Base-by-base conservation (phyloP, 768 basidiomycete species). In the Gymnopilus junonius region DNA sequence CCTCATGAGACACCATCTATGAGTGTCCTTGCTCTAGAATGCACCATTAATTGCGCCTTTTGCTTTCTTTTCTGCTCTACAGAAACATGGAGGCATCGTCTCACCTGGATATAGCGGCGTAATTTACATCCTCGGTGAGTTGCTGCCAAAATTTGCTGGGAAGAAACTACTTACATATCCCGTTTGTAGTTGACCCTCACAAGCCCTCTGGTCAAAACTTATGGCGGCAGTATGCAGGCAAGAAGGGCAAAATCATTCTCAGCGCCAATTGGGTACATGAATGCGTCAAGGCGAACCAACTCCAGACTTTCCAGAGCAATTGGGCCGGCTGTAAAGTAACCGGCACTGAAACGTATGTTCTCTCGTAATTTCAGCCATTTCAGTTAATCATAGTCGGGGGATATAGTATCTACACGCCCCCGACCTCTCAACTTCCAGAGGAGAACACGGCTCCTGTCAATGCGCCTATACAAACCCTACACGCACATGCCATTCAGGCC, bases 321-420 rank as follows among this genome's bases (percentile, higher is more conserved):
- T 95, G 90, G 86, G 92, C 89, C 11, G 90, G 86, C 25, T 94
- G 91, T 68, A 94, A 91, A 77, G 85, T 95, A 20, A 88, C 84
- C 20, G 93, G 92, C 23, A 81, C 79, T 17, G 92, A 94, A 75
- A 76, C 79, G 92, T 94, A 75, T 35, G 83, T 77, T n/a, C 10
- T 37, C 57, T 31, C 53, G 32, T 14, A 59, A 20, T 23, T 20
- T 39, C 34, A 31, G 43, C 55, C 42, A 29, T 29, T 20, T 34
- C 48, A 32, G n/a, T 37, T 65, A 14, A 45, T 54, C 31, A 59
- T 34, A 17, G 31, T 31, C 14, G 37, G 34, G n/a, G 8, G 14
- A 25, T 40, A 23, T 34, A 66, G 63, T 32, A 34, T 63, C 12
- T 59, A 64, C 31, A 55, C 45, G 32, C n/a, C 62, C 43, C 35